Evolutionary conservation across 139 green algal genomes (phyloP), one percentile per base, ranked within the genome.

Genomic region (Pleodorina starrii): DNA sequence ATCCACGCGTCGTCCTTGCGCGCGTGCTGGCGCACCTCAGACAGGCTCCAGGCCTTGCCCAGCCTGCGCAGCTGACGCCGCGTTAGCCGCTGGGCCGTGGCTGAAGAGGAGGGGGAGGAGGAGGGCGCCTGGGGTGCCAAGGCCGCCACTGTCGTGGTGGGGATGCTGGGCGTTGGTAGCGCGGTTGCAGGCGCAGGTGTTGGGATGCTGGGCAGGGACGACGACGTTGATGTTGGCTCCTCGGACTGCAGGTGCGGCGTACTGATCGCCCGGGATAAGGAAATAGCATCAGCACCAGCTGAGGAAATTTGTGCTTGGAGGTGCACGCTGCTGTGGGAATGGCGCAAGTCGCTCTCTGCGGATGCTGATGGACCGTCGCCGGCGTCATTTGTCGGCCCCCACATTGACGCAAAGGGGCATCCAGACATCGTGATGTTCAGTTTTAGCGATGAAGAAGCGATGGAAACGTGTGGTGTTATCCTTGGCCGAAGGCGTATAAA

Each of bases 1-100:
- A 93, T 90, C 90, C 90, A 93, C 5, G 63, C 66, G 54, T 91
- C 87, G 48, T 93, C 90, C 29, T 78, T 59, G 69, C 84, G 77
- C 0, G 74, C 36, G 71, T 92, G 90, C 71, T 86, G 35, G 3
- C 60, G 42, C 4, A 92, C 85, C 9, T 92, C 85, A 29, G 32
- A 32, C 9, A 86, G 59, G 36, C n/a, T 74, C 57, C 59, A 86
- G 38, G 11, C 32, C 25, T 43, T 51, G 27, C 79, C 57, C 23
- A 86, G 9, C 59, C 75, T 75, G 57, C 79, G 79, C 25, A 86
- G 79, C 59, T 75, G 40, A 14, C 79, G 57, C 25, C 79, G 79
- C 44, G 74, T 82, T 66, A 82, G 46, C 4, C 74, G 44, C 68
- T 46, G 68, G 14, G 1, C 29, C 32, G 25, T 46, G 5, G 32